phyloP scores from a whole-genome alignment of 2,329 filamentous ascomycete species.

The Hypoxylon sp. region DNA sequence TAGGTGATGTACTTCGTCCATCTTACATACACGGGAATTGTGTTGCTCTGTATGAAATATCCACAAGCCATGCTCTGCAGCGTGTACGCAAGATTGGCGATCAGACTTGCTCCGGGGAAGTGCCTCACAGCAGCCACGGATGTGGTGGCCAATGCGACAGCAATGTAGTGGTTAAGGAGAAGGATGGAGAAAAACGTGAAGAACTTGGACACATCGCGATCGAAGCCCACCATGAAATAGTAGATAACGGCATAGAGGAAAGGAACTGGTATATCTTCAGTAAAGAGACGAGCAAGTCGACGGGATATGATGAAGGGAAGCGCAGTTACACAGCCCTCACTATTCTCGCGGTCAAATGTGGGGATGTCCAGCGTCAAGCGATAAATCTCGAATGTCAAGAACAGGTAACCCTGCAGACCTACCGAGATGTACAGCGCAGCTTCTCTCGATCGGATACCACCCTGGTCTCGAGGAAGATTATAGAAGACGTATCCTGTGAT shows the following conservation, averaged over 20 bases:
- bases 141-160: slow-evolving; percentile 78
- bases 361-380: slow-evolving; percentile 81
- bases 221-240: slow-evolving; percentile 85
- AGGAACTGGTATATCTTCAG: slow-evolving; percentile 81
- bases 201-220: slow-evolving; percentile 73
- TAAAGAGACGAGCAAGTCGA: slow-evolving; percentile 75
- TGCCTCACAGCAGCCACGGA: slow-evolving; percentile 76
- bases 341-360: slow-evolving; percentile 81
- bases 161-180: slow-evolving; percentile 79
- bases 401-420: slow-evolving; percentile 81
- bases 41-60: slow-evolving; percentile 81
- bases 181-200: slow-evolving; percentile 80
- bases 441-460: slow-evolving; percentile 80
- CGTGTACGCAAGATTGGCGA: slow-evolving; percentile 80
- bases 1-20: slow-evolving; percentile 81
- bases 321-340: slow-evolving; percentile 79
- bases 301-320: slow-evolving; percentile 79
- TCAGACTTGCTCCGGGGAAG: slow-evolving; percentile 79
- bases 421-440: slow-evolving; percentile 80
- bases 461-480: slow-evolving; percentile 73
- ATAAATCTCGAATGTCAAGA: slow-evolving; percentile 82
- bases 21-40: slow-evolving; percentile 82
- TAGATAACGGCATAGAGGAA: slow-evolving; percentile 78
- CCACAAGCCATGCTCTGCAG: slow-evolving; percentile 82
- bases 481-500: slow-evolving; percentile 82